Conservation (phyloP, 345 rosid genomes). For the Passiflora organensis region DNA sequence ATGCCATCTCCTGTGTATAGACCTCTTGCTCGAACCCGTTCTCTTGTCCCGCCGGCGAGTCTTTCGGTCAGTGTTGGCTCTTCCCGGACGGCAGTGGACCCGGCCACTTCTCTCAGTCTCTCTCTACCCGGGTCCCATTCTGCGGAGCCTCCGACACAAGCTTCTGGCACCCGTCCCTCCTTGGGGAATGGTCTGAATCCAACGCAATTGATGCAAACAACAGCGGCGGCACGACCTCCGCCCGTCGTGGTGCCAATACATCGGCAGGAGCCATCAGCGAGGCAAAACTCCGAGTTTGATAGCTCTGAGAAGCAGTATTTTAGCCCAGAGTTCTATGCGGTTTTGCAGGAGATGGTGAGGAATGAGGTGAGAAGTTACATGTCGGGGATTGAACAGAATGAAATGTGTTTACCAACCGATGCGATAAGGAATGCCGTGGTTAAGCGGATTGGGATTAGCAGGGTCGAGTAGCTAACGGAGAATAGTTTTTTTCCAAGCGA, state of each 20-base stretch:
- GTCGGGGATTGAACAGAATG: slow-evolving; percentile 53
- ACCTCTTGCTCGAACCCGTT: slow-evolving; percentile 33
- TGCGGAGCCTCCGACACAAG: slow-evolving; percentile 24
- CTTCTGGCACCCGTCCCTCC: too few species aligned
- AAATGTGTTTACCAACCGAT: slow-evolving; percentile 40
- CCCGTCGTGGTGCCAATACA: neutral
- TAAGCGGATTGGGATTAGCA: slow-evolving; percentile 62
- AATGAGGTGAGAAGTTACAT: slow-evolving; percentile 67
- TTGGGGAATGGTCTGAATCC: neutral
- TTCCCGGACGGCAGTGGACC: slow-evolving; percentile 37
- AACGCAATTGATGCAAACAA: neutral
- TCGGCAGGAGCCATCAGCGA: neutral
- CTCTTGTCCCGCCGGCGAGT: slow-evolving; percentile 34
- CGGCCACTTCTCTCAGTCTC: slow-evolving; percentile 52
- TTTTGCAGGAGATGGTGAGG: slow-evolving; percentile 71
- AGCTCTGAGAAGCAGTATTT: slow-evolving; percentile 50
- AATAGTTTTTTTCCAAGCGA: neutral
- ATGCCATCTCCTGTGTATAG: slow-evolving; percentile 38
- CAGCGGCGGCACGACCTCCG: too few species aligned
- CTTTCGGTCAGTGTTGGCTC: slow-evolving; percentile 33
- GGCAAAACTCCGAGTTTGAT: too few species aligned
- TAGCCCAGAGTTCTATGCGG: slow-evolving; percentile 50
- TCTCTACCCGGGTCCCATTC: slow-evolving; percentile 61
- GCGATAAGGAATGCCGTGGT: slow-evolving; percentile 55
- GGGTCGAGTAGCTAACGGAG: slow-evolving; percentile 31